A percentile compares a stretch with the other conserved stretches of the same genome.
Conservation (phyloP, 163 green algal genomes). For the Chlorella variabilis region DNA sequence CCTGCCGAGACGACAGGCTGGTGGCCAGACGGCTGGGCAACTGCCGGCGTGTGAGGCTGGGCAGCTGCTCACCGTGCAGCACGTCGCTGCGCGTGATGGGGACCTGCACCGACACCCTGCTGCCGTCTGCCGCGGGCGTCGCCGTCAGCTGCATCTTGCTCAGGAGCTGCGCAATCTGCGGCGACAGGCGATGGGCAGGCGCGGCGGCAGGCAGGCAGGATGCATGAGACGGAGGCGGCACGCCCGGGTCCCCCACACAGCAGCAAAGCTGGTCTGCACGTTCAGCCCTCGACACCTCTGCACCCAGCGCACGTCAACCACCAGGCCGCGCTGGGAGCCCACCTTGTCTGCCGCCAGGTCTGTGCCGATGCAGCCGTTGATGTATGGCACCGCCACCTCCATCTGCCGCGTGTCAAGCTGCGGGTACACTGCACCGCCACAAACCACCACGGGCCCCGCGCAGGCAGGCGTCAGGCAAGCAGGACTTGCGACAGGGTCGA, state of each 20-base stretch:
- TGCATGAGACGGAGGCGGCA: no score
- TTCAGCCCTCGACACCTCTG: no score
- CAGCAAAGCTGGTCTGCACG: no score
- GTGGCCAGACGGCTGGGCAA: no score
- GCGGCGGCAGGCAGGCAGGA: neutral
- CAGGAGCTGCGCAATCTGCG: constrained; percentile 72
- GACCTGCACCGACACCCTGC: constrained; percentile 59
- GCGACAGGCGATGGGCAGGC: neutral
- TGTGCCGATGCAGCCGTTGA: constrained; percentile 88
- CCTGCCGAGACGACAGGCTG: no score
- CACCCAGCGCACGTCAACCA: no score
- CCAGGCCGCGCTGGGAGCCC: no score
- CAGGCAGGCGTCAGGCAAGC: no score
- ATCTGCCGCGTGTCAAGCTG: constrained; percentile 77
- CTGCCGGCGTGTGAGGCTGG: no score
- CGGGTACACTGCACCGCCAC: constrained; percentile 78
- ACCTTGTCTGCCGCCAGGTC: constrained; percentile 57
- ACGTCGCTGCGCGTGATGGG: constrained; percentile 95
- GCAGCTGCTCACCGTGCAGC: constrained; percentile 74
- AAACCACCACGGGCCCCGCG: neutral
- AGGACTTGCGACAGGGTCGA: no score
- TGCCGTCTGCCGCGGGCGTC: constrained; percentile 15
- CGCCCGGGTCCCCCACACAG: no score
- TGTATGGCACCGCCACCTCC: constrained; percentile 76
- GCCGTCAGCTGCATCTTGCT: constrained; percentile 79